Percentiles rank a stretch among this genome's conserved stretches.
Evolutionary conservation across 495 filamentous ascomycete genomes (phyloP).

Genomic region (Xylaria grammica): DNA sequence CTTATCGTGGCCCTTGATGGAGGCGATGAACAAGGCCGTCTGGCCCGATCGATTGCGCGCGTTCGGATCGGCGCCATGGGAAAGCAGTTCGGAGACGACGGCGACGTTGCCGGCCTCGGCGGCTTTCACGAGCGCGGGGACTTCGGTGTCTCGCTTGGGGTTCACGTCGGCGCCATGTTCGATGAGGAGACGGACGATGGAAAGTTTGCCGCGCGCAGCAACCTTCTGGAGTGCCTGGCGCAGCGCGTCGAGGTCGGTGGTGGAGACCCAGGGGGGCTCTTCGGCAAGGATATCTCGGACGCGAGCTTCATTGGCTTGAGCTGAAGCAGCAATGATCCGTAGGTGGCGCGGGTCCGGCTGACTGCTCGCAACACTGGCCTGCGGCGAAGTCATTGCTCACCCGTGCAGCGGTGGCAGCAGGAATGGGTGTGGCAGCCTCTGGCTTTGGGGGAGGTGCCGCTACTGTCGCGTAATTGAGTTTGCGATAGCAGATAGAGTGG

Average conservation of each 20-base stretch:
- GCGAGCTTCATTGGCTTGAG: conserved; percentile 40
- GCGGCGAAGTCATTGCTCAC: conserved; percentile 34
- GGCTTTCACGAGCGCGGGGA: conserved; percentile 39
- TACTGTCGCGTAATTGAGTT: conserved; percentile 9
- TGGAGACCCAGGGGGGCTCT: conserved; percentile 36
- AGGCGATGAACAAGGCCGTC: conserved; percentile 65
- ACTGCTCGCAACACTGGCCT: conserved; percentile 41
- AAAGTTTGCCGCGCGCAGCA: conserved; percentile 60
- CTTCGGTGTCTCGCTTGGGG: conserved; percentile 36
- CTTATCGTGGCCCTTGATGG: conserved; percentile 59
- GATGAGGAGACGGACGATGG: conserved; percentile 58
- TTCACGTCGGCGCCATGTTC: conserved; percentile 60
- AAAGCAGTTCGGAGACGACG: conserved; percentile 35
- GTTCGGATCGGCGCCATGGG: conserved; percentile 35
- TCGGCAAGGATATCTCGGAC: conserved; percentile 40
- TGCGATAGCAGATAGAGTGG: background rate
- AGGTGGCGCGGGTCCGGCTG: conserved; percentile 41
- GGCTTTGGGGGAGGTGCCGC: no score
- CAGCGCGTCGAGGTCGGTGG: conserved; percentile 37
- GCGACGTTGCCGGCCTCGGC: conserved; percentile 38
- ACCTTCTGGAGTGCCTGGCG: conserved; percentile 60
- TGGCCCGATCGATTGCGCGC: conserved; percentile 36
- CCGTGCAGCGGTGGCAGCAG: conserved; percentile 1
- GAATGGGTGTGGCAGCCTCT: background rate
- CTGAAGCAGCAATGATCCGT: conserved; percentile 39